Evolutionary conservation across 129 eudicot species (phyloP).

Genomic region (Helichrysum umbraculigerum): DNA sequence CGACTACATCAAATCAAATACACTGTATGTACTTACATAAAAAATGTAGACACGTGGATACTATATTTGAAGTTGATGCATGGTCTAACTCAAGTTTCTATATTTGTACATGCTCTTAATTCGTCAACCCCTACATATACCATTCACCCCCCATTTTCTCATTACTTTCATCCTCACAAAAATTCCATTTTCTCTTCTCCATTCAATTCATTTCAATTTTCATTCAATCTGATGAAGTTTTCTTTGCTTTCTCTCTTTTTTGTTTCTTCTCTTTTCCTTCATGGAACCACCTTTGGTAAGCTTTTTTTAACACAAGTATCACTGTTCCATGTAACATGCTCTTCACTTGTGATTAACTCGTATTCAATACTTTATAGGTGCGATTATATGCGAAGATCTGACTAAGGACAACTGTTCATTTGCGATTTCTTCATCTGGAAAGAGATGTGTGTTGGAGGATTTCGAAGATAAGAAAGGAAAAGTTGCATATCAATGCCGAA

Average conservation of each 20-base stretch:
- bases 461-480: constrained; percentile 42
- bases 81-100: constrained; percentile 12
- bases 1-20: no score
- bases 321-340: not conserved
- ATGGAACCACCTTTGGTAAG: constrained; percentile 44
- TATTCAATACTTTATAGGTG: constrained; percentile 30
- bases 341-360: not conserved
- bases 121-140: constrained; percentile 32
- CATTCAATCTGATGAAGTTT: constrained; percentile 39
- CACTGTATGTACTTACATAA: no score
- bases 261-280: constrained; percentile 42
- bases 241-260: constrained; percentile 40
- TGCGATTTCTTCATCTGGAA: constrained; percentile 63
- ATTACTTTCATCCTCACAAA: constrained; percentile 32
- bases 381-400: constrained; percentile 55
- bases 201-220: not conserved
- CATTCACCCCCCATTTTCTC: constrained; percentile 30
- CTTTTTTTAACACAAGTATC: not conserved
- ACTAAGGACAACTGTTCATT: constrained; percentile 47
- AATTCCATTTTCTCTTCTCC: constrained; percentile 5
- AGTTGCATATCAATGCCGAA: constrained; percentile 56
- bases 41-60: constrained; percentile 5
- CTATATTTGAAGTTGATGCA: constrained; percentile 25
- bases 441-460: constrained; percentile 75
- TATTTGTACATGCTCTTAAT: constrained; percentile 13